Conservation (phyloP, 2,329 filamentous ascomycete genomes). For the Apiospora rasikravindrae region DNA sequence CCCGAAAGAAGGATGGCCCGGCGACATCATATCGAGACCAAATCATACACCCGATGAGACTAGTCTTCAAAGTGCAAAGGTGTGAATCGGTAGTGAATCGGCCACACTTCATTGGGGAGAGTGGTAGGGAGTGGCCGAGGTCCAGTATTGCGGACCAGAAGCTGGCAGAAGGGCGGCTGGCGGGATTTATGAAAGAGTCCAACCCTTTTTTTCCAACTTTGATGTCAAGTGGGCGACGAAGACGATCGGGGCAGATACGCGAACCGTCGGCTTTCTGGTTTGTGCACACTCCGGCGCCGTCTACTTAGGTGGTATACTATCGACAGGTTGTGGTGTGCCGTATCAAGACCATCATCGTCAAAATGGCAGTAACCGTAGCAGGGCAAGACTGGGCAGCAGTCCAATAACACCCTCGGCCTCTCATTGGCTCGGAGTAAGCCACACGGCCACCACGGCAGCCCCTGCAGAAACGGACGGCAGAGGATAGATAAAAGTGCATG, state of each 20-base stretch:
- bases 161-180: not conserved
- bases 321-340: slow-evolving; percentile 7
- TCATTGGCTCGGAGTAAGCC: slow-evolving; percentile 11
- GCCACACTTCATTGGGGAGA: not conserved
- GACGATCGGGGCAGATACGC: slow-evolving; percentile 5
- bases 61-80: slow-evolving; percentile 4
- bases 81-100: slow-evolving; percentile 1
- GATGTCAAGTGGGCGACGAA: not conserved
- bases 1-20: slow-evolving; percentile 4
- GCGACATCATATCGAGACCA: not conserved
- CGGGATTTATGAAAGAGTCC: not conserved
- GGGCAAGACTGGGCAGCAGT: slow-evolving; percentile 8
- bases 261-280: slow-evolving; percentile 15
- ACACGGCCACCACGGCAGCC: slow-evolving; percentile 7
- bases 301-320: slow-evolving; percentile 15
- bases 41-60: not conserved
- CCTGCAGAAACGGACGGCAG: slow-evolving; percentile 7
- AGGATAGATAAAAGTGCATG: not conserved
- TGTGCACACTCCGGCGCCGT: slow-evolving; percentile 10
- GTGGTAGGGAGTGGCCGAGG: slow-evolving; percentile 3
- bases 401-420: not conserved
- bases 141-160: slow-evolving; percentile 7
- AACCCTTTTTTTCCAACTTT: not conserved
- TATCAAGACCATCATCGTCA: slow-evolving; percentile 4
- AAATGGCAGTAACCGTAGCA: slow-evolving; percentile 5